A percentile compares a stretch with the other conserved stretches of the same genome.
Conservation (phyloP, 1,284 basidiomycete species). For the Cryptococcus depauperatus region DNA sequence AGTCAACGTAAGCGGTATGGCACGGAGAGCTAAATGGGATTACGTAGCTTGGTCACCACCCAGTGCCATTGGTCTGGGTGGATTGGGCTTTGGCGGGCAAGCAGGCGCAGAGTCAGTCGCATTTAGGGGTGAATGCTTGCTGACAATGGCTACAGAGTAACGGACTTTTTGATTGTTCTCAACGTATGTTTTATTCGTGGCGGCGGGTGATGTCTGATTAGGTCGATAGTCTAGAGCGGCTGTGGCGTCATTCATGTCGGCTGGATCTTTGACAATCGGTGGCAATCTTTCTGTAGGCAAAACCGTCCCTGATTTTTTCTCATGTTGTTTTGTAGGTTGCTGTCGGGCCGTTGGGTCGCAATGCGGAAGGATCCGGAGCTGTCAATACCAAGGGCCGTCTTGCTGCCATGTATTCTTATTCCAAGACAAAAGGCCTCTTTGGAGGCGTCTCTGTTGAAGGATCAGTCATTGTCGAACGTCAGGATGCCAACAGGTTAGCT, state of each 20-base stretch:
- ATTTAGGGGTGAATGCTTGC: slow-evolving; percentile 50
- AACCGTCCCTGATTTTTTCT: background rate
- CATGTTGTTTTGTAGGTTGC: slow-evolving; percentile 51
- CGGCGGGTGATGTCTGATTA: background rate
- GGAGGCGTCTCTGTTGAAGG: slow-evolving; percentile 77
- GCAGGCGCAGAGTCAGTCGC: slow-evolving; percentile 48
- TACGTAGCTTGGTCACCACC: slow-evolving; percentile 79
- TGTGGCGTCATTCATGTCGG: slow-evolving; percentile 85
- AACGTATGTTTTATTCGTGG: slow-evolving; percentile 53
- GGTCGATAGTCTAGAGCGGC: slow-evolving; percentile 43
- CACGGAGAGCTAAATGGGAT: background rate
- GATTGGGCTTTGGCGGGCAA: slow-evolving; percentile 78
- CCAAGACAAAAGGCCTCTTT: slow-evolving; percentile 86
- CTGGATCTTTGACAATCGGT: slow-evolving; percentile 82
- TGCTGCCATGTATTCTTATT: slow-evolving; percentile 95
- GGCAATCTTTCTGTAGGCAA: slow-evolving; percentile 64
- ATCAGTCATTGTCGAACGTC: slow-evolving; percentile 85
- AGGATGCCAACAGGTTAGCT: slow-evolving; percentile 77
- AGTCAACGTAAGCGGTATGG: slow-evolving; percentile 42
- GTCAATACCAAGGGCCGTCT: slow-evolving; percentile 79
- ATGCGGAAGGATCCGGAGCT: slow-evolving; percentile 83
- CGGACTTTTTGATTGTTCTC: slow-evolving; percentile 88
- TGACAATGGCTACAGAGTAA: slow-evolving; percentile 55
- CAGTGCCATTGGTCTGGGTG: slow-evolving; percentile 90
- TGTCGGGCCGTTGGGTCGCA: slow-evolving; percentile 85